phyloP scores from a whole-genome alignment of 1,284 basidiomycete species.

The Trametes pubescens region DNA sequence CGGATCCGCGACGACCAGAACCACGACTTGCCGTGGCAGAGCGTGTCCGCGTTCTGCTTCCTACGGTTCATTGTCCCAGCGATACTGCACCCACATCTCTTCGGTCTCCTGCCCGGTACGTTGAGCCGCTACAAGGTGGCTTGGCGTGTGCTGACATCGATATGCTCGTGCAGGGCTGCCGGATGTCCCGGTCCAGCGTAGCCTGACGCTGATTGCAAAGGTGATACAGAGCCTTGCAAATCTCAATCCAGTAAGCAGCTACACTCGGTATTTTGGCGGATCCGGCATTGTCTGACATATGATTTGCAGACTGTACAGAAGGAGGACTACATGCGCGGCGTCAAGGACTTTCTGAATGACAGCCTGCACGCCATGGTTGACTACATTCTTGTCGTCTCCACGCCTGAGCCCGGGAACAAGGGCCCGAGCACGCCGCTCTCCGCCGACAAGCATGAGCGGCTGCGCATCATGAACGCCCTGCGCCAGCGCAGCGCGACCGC shows the following conservation, averaged over 20 bases:
- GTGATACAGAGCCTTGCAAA: conserved; percentile 84
- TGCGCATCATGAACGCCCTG: conserved; percentile 62
- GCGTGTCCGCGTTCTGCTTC: conserved; percentile 87
- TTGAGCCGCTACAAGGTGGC: not conserved
- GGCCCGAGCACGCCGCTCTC: conserved; percentile 39
- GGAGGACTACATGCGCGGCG: conserved; percentile 76
- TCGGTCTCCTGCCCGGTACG: conserved; percentile 75
- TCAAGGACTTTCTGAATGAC: conserved; percentile 69
- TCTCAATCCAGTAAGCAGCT: conserved; percentile 66
- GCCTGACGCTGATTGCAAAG: conserved; percentile 80
- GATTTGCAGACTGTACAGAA: conserved; percentile 64
- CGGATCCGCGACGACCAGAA: conserved; percentile 52
- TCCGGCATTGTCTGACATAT: not conserved
- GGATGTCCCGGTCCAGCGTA: conserved; percentile 69
- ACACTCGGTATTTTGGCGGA: not conserved
- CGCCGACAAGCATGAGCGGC: conserved; percentile 58
- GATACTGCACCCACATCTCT: conserved; percentile 80
- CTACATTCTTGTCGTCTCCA: conserved; percentile 76
- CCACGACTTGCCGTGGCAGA: conserved; percentile 74
- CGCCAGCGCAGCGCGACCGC: conserved; percentile 60
- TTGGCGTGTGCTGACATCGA: not conserved
- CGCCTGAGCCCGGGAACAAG: conserved; percentile 51
- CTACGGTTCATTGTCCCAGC: conserved; percentile 86
- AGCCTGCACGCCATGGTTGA: conserved; percentile 75
- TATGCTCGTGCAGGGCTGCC: conserved; percentile 61